Evolutionary conservation across 148 eudicot genomes (phyloP).

Genomic region (Fagopyrum homotropicum): DNA sequence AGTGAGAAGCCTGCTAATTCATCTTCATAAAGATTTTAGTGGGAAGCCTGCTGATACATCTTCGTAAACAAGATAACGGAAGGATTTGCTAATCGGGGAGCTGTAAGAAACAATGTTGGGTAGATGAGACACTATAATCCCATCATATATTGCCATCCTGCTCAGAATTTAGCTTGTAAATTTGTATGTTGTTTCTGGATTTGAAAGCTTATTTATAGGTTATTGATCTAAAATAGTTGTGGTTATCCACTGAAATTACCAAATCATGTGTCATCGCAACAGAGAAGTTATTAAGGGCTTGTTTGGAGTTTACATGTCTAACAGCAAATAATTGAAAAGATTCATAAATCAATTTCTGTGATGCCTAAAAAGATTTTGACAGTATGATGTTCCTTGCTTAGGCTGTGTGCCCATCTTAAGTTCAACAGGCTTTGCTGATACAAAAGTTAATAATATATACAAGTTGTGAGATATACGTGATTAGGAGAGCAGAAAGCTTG

Average conservation of each 20-base stretch:
- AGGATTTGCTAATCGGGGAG: neutral
- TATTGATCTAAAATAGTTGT: too few species aligned
- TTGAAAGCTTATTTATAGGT: too few species aligned
- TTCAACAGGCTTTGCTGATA: neutral
- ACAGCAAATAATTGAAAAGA: neutral
- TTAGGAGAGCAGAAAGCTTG: neutral
- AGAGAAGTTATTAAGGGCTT: too few species aligned
- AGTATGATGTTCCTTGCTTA: neutral
- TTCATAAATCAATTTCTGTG: neutral
- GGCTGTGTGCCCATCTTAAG: neutral
- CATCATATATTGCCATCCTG: too few species aligned
- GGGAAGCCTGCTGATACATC: constrained; percentile 14
- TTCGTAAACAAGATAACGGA: neutral
- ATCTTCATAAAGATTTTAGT: constrained; percentile 1
- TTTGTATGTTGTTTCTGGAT: too few species aligned
- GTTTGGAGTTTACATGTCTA: too few species aligned
- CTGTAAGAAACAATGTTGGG: neutral
- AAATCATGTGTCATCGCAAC: too few species aligned
- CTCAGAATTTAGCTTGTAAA: too few species aligned
- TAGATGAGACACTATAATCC: too few species aligned
- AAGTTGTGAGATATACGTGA: neutral
- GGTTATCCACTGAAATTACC: too few species aligned
- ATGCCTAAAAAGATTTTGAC: neutral
- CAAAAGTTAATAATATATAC: neutral
- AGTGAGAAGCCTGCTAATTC: constrained; percentile 12